Evolutionary conservation across 345 rosid genomes (phyloP).

Genomic region (Camelina neglecta): DNA sequence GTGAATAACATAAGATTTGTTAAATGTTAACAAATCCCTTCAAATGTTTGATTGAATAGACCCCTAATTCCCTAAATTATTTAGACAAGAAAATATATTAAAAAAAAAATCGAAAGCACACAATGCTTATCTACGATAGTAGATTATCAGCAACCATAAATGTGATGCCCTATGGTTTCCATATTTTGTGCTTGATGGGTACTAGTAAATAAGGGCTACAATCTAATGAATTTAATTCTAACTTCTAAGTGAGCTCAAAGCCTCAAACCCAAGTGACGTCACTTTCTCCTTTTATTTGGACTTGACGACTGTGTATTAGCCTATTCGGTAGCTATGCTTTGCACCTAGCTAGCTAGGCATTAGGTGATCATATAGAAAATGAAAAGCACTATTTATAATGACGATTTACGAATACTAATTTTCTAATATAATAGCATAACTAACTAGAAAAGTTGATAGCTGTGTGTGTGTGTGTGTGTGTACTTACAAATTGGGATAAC

Average conservation of each 20-base stretch:
- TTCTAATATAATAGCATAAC: too few species aligned
- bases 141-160: background rate
- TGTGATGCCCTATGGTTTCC: background rate
- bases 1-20: too few species aligned
- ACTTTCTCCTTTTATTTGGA: background rate
- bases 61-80: too few species aligned
- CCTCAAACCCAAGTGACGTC: background rate
- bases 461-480: background rate
- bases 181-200: background rate
- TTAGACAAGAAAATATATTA: too few species aligned
- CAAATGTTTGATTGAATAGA: too few species aligned
- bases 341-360: background rate
- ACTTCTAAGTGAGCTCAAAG: background rate
- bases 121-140: too few species aligned
- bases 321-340: background rate
- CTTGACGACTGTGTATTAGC: background rate
- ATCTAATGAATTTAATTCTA: background rate
- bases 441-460: background rate
- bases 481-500: slow-evolving; percentile 23
- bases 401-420: background rate
- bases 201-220: background rate
- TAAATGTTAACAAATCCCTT: too few species aligned
- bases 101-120: too few species aligned
- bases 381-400: background rate
- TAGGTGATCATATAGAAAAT: background rate